A percentile compares a stretch with the other conserved stretches of the same genome.
These are phyloP conservation scores for Scortechinia acanthostroma DNA, from an alignment of 2,329 filamentous ascomycete genomes.

Conservation along the genomic window DNA sequence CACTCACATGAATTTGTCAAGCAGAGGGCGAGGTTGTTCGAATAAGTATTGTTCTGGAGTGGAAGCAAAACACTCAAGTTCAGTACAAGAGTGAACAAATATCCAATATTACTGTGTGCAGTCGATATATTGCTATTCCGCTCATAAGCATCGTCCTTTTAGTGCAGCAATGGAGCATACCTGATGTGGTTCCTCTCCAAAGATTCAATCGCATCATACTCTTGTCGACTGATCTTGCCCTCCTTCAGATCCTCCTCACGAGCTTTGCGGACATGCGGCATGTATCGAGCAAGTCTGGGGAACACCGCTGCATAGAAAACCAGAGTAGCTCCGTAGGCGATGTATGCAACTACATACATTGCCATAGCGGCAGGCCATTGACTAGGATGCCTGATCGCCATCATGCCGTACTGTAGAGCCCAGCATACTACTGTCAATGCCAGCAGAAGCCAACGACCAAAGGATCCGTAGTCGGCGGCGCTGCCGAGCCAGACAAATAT, in stretches of 20 bases:
- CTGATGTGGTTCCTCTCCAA: conserved; percentile 27
- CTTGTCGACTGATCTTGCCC: conserved; percentile 21
- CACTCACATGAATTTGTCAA: conserved; percentile 28
- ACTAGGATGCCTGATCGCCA: conserved; percentile 20
- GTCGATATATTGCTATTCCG: conserved; percentile 30
- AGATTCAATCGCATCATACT: conserved; percentile 29
- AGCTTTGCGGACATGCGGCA: conserved; percentile 28
- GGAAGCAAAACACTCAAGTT: conserved; percentile 28
- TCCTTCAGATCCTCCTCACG: conserved; percentile 27
- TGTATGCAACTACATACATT: conserved; percentile 26
- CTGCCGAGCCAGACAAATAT: conserved; percentile 30
- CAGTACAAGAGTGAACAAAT: conserved; percentile 24
- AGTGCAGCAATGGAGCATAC: too few relatives aligned
- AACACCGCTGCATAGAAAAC: conserved; percentile 31
- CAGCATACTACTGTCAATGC: conserved; percentile 27
- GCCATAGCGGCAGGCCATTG: conserved; percentile 30
- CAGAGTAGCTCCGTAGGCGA: conserved; percentile 27
- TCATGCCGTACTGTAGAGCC: conserved; percentile 28
- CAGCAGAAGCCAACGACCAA: conserved; percentile 28
- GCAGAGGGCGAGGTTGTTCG: conserved; percentile 27
- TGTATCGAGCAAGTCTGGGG: conserved; percentile 25
- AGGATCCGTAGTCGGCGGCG: conserved; percentile 30
- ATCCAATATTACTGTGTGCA: conserved; percentile 31
- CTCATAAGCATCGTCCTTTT: too few relatives aligned
- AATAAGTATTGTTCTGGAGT: conserved; percentile 20